Conservation (phyloP, 331 rosid species). For the Saraca asoca region DNA sequence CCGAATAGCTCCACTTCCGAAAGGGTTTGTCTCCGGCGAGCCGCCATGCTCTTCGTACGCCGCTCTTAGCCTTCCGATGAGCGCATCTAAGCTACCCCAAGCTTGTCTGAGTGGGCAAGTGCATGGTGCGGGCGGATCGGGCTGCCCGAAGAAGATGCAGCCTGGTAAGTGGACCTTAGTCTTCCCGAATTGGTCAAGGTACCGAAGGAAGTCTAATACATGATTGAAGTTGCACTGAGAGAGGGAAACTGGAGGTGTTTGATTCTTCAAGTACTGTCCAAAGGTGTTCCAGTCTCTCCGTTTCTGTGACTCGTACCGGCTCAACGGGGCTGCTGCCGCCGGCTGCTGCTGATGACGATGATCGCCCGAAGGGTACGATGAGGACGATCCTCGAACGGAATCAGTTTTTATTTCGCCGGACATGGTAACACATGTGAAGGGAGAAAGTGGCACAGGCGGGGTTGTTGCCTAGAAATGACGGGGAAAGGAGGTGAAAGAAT, state of each 20-base stretch:
- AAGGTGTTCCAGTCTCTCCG: slow-evolving; percentile 91
- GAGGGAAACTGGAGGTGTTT: slow-evolving; percentile 61
- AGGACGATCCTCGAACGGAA: slow-evolving; percentile 44
- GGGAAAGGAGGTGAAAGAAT: slow-evolving; percentile 40
- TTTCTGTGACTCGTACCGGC: slow-evolving; percentile 87
- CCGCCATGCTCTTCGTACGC: slow-evolving; percentile 91
- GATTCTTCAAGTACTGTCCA: slow-evolving; percentile 76
- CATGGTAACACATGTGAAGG: slow-evolving; percentile 37
- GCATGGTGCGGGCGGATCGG: slow-evolving; percentile 91
- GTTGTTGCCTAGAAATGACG: slow-evolving; percentile 27
- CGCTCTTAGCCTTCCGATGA: slow-evolving; percentile 81
- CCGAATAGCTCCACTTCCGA: slow-evolving; percentile 77
- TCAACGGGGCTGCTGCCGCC: slow-evolving; percentile 42
- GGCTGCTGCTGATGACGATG: slow-evolving; percentile 29
- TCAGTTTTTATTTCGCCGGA: slow-evolving; percentile 46
- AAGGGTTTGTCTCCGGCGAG: slow-evolving; percentile 71
- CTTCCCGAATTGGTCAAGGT: slow-evolving; percentile 88
- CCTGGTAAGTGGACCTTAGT: slow-evolving; percentile 80
- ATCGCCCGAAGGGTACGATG: slow-evolving; percentile 32
- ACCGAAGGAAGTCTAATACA: slow-evolving; percentile 79
- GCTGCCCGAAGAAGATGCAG: slow-evolving; percentile 83
- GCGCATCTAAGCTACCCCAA: slow-evolving; percentile 92
- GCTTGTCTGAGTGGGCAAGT: slow-evolving; percentile 85
- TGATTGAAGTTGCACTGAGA: slow-evolving; percentile 80
- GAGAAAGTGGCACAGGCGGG: slow-evolving; percentile 26